Percentiles rank a stretch among this genome's conserved stretches.
These are phyloP conservation scores for Nannochloris sp. DNA, from an alignment of 139 green algal genomes.

Conservation along the genomic window DNA sequence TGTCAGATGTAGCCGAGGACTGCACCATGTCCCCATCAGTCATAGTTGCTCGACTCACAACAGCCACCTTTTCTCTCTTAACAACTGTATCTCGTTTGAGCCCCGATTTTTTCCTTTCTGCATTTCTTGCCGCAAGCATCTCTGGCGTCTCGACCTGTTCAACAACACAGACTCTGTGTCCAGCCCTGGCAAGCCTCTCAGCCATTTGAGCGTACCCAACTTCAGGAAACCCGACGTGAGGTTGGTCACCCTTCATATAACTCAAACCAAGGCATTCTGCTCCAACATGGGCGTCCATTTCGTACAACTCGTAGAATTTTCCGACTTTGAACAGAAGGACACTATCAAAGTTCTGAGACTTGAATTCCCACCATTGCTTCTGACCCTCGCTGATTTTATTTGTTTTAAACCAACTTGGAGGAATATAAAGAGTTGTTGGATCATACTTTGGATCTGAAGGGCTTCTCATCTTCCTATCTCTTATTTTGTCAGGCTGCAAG, in stretches of 20 bases:
- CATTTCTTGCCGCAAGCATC: constrained; percentile 73
- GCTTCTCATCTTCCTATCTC: constrained; percentile 40
- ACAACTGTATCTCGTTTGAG: constrained; percentile 66
- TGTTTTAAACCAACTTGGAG: constrained; percentile 59
- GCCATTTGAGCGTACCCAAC: constrained; percentile 71
- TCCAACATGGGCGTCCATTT: constrained; percentile 95
- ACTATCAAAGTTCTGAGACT: constrained; percentile 76
- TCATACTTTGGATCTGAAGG: constrained; percentile 64
- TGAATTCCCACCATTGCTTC: constrained; percentile 95
- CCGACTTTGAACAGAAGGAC: constrained; percentile 90
- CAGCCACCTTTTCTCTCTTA: constrained; percentile 72
- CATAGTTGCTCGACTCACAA: constrained; percentile 79
- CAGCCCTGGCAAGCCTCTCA: constrained; percentile 73
- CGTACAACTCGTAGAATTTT: constrained; percentile 98
- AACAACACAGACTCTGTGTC: constrained; percentile 86
- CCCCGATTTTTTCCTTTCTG: constrained; percentile 40
- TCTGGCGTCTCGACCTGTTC: constrained; percentile 97
- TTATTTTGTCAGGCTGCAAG: constrained; percentile 52
- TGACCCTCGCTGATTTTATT: constrained; percentile 70
- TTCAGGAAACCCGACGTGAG: constrained; percentile 89
- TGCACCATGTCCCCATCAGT: constrained; percentile 84
- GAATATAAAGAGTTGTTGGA: constrained; percentile 70
- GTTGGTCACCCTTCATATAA: constrained; percentile 98
- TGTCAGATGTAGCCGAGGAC: constrained; percentile 39
- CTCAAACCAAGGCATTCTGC: constrained; percentile 77